Evolutionary conservation across 73 alveolate genomes (phyloP).

Genomic region (Paramecium primaurelia): DNA sequence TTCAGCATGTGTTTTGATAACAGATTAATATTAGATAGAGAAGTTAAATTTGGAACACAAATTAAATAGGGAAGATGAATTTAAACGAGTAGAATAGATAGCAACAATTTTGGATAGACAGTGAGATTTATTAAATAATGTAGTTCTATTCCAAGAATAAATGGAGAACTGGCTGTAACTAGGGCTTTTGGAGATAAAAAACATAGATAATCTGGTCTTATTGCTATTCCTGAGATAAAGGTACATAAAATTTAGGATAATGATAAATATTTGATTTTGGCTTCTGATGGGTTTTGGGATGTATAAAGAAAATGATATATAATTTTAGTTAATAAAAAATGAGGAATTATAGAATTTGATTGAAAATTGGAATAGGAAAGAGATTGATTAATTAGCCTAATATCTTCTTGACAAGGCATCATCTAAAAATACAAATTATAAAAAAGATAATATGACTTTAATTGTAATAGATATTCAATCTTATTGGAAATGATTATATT

Average conservation of each 20-base stretch:
- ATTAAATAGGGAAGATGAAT: slow-evolving; percentile 34
- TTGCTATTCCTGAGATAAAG: slow-evolving; percentile 11
- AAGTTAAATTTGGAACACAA: slow-evolving; percentile 18
- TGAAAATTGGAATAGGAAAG: not conserved
- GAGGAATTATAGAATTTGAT: not conserved
- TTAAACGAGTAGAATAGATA: not conserved
- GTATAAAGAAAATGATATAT: not conserved
- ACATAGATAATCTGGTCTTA: slow-evolving; percentile 13
- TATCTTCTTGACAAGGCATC: slow-evolving; percentile 11
- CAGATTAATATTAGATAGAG: not conserved
- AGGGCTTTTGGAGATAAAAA: slow-evolving; percentile 46
- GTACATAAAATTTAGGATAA: not conserved
- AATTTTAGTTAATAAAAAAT: not conserved
- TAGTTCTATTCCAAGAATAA: slow-evolving; percentile 22
- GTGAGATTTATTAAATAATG: not conserved
- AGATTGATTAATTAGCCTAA: slow-evolving; percentile 24
- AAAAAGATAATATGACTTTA: slow-evolving; percentile 32
- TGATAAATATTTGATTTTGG: not conserved
- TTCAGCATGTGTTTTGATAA: slow-evolving; percentile 12
- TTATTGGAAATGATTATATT: not conserved
- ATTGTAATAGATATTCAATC: not conserved
- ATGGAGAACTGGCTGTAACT: slow-evolving; percentile 34
- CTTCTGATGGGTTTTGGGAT: slow-evolving; percentile 52
- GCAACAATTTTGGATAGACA: slow-evolving; percentile 41
- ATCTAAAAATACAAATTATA: not conserved